Conservation (phyloP, 257 asterid genomes). For the Gardenia jasminoides region DNA sequence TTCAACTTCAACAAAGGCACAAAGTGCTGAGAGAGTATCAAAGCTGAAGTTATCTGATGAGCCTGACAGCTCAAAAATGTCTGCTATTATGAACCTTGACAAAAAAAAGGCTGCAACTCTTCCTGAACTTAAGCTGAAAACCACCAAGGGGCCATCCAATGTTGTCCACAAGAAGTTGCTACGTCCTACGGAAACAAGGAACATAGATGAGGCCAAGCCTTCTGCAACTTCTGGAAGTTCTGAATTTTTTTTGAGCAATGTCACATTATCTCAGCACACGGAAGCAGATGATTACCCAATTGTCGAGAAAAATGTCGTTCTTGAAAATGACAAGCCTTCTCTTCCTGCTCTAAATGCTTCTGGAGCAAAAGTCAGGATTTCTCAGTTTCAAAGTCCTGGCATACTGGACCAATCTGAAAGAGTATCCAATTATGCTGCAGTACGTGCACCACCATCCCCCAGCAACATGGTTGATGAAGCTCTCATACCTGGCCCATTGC, state of each 20-base stretch:
- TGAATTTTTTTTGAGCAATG: conserved; percentile 32
- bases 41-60: conserved; percentile 57
- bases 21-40: conserved; percentile 48
- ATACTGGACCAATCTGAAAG: conserved; percentile 31
- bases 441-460: conserved; percentile 42
- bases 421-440: conserved; percentile 33
- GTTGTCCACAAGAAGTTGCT: conserved; percentile 32
- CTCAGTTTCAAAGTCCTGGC: conserved; percentile 23
- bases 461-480: conserved; percentile 37
- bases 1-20: conserved; percentile 41
- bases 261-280: conserved; percentile 28
- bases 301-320: conserved; percentile 78
- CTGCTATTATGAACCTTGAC: conserved; percentile 78
- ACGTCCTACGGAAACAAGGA: conserved; percentile 28
- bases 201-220: conserved; percentile 29
- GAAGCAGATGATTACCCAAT: conserved; percentile 68
- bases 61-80: conserved; percentile 68
- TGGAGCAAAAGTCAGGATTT: conserved; percentile 32
- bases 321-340: conserved; percentile 68
- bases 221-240: conserved; percentile 30
- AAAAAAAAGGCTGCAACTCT: conserved; percentile 76
- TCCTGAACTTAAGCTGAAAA: conserved; percentile 78
- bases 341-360: conserved; percentile 36
- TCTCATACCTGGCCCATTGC: conserved; percentile 29
- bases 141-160: conserved; percentile 39